These are phyloP conservation scores for Malus hybrid DNA, from an alignment of 331 rosid genomes.

Conservation along the genomic window DNA sequence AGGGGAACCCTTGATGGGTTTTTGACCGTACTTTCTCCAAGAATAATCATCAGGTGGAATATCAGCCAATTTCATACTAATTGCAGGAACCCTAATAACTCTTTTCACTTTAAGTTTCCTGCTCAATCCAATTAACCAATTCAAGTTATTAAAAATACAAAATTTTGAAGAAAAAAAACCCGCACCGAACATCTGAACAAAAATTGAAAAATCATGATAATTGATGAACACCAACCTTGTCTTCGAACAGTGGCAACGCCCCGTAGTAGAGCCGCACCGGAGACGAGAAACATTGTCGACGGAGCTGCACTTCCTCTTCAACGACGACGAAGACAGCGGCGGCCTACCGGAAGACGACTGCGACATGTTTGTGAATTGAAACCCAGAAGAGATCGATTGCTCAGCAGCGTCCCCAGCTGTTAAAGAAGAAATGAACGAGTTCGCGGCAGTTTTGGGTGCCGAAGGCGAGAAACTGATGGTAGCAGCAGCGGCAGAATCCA, in stretches of 20 bases:
- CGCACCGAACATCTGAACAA: no score
- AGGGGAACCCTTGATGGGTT: constrained; percentile 94
- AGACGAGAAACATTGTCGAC: constrained; percentile 26
- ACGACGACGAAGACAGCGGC: constrained; percentile 44
- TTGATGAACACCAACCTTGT: constrained; percentile 36
- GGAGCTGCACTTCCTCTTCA: constrained; percentile 62
- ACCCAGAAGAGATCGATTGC: constrained; percentile 43
- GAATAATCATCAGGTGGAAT: constrained; percentile 77
- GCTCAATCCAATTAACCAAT: constrained; percentile 1
- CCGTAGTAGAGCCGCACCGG: constrained; percentile 49
- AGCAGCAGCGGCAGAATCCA: constrained; percentile 13
- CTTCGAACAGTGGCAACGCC: constrained; percentile 68
- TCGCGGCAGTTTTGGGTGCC: constrained; percentile 37
- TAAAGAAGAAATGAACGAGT: constrained; percentile 48
- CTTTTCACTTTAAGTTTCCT: constrained; percentile 59
- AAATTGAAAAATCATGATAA: background rate
- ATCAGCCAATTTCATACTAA: constrained; percentile 65
- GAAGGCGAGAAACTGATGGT: constrained; percentile 31
- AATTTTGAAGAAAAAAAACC: background rate
- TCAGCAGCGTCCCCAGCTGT: constrained; percentile 34
- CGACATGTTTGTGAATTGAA: constrained; percentile 48
- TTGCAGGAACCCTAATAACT: constrained; percentile 62
- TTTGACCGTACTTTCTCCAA: constrained; percentile 91
- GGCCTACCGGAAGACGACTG: constrained; percentile 51
- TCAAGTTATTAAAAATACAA: background rate